phyloP scores from a whole-genome alignment of 495 filamentous ascomycete genomes.

The Lasiosphaeris hirsuta region DNA sequence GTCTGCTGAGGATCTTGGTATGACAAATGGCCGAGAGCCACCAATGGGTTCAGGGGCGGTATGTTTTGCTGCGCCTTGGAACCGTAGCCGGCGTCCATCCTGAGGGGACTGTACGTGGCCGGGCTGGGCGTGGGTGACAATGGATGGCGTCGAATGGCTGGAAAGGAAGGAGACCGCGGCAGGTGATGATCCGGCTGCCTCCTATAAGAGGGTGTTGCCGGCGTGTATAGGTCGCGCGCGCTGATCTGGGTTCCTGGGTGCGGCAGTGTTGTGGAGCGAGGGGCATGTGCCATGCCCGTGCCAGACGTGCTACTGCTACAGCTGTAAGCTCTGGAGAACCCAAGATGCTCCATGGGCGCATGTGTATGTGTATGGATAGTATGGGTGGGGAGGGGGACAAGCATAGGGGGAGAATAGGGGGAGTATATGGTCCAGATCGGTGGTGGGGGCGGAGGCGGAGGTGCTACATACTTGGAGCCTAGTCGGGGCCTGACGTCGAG shows the following conservation, averaged over 20 bases:
- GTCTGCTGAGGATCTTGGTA: slow-evolving; percentile 53
- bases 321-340: slow-evolving; percentile 37
- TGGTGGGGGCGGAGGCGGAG: slow-evolving; percentile 4
- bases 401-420: too few species aligned
- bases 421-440: neutral
- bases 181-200: slow-evolving; percentile 46
- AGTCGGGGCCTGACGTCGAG: slow-evolving; percentile 50
- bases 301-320: slow-evolving; percentile 44
- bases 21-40: slow-evolving; percentile 54
- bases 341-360: slow-evolving; percentile 27
- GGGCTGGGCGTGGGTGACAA: slow-evolving; percentile 50
- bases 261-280: slow-evolving; percentile 48
- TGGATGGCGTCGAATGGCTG: slow-evolving; percentile 47
- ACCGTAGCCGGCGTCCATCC: slow-evolving; percentile 45
- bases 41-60: slow-evolving; percentile 61
- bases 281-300: slow-evolving; percentile 55
- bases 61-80: slow-evolving; percentile 41
- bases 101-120: slow-evolving; percentile 40
- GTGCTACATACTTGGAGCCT: slow-evolving; percentile 48
- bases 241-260: slow-evolving; percentile 44
- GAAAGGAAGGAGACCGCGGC: slow-evolving; percentile 47
- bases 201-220: slow-evolving; percentile 45
- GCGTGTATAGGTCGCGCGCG: slow-evolving; percentile 49
- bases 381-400: slow-evolving; percentile 3
- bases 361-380: slow-evolving; percentile 12